Evolutionary conservation across 2,329 filamentous ascomycete genomes (phyloP), one percentile per base, ranked within the genome.

Genomic region (Rhynchosporium graminicola): DNA sequence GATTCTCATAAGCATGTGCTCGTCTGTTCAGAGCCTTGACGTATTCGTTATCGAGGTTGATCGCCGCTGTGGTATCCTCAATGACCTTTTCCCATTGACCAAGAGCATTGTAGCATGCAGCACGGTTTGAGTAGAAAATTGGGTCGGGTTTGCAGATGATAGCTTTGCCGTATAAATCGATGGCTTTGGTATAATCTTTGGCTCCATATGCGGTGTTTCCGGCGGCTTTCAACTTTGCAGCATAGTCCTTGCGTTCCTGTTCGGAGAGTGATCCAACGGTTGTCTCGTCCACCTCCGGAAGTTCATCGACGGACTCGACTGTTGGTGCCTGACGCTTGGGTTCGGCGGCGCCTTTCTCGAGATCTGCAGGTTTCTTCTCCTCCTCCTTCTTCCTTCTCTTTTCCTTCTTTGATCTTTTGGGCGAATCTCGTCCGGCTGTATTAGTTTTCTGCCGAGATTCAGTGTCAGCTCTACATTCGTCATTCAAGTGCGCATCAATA

Each of bases 71-170:
- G 61, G 95, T 98, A 75, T 99, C 95, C 73, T 96, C 94, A 66
- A 99, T 90, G 62, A 98, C 95, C 81, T 95, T 94, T 56, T 96
- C 89, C 92, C 94, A 99, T 72, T 97, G 85, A 68, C 87, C 87
- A 74, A 95, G 87, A 69, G 95, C 92, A 76, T 97, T 98, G 81
- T 92, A 96, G 83, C 95, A 99, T 60, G 95, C 95, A 62, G 95
- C 95, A 71, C 95, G 90, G 83, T 99, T 99, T 67, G 95, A 98
- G 84, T 96, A 99, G 83, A 95, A 99, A 76, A 99, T 93, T 38
- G 95, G 92, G 74, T 99, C 95, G 62, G 93, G 89, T 80, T 95
- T 96, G 88, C 95, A 98, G 57, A 98, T 81, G 72, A 99, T 96
- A 57, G 95, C 95, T 80, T 96, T 91, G 69, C 91, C 91, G 79